Evolutionary conservation across 2,329 filamentous ascomycete genomes (phyloP).

Genomic region (Pyrenophora graminea): DNA sequence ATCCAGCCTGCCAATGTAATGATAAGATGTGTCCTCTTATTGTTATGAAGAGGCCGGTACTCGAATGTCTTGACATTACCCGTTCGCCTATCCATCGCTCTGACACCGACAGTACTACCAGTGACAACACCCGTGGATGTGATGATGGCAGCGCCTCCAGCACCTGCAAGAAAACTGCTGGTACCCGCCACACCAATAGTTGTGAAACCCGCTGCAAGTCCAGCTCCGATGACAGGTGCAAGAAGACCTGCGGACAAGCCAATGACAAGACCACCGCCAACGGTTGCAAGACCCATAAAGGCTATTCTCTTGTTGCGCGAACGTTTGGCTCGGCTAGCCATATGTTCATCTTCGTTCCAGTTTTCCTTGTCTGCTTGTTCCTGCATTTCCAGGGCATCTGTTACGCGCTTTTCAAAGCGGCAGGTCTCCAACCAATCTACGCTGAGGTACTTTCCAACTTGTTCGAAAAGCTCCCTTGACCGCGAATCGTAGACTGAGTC

Average conservation of each 20-base stretch:
- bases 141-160: slow-evolving; percentile 91
- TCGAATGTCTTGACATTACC: slow-evolving; percentile 96
- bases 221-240: slow-evolving; percentile 91
- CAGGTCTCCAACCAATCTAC: slow-evolving; percentile 93
- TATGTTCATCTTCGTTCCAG: slow-evolving; percentile 96
- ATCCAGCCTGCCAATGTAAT: slow-evolving; percentile 97
- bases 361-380: slow-evolving; percentile 92
- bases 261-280: slow-evolving; percentile 92
- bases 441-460: slow-evolving; percentile 77
- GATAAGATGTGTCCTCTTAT: slow-evolving; percentile 94
- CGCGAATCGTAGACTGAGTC: slow-evolving; percentile 91
- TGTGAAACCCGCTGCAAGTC: slow-evolving; percentile 90
- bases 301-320: slow-evolving; percentile 83
- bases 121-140: slow-evolving; percentile 86
- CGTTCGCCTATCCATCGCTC: slow-evolving; percentile 83
- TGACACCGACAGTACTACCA: slow-evolving; percentile 82
- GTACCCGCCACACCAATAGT: slow-evolving; percentile 93
- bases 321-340: slow-evolving; percentile 80
- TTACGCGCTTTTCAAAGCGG: slow-evolving; percentile 94
- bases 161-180: slow-evolving; percentile 83
- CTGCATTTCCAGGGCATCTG: slow-evolving; percentile 96
- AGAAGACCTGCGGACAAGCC: slow-evolving; percentile 89
- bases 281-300: slow-evolving; percentile 95
- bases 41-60: slow-evolving; percentile 94
- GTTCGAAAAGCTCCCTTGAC: slow-evolving; percentile 81